phyloP scores from a whole-genome alignment of 768 basidiomycete species.

The Boletellus sp. region DNA sequence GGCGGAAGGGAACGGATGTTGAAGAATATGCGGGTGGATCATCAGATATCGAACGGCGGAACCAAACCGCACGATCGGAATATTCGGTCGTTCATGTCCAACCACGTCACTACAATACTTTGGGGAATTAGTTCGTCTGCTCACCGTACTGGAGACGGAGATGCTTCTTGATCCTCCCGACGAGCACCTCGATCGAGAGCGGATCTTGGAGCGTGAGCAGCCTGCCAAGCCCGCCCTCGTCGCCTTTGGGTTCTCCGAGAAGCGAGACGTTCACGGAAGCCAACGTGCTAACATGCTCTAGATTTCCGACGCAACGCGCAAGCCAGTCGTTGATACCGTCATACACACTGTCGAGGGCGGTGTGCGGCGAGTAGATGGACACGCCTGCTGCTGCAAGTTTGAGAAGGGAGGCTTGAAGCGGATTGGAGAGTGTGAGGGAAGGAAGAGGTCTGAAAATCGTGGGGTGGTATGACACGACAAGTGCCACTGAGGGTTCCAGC shows the following conservation, averaged over 20 bases:
- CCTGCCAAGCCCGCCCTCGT: slow-evolving; percentile 64
- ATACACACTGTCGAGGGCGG: slow-evolving; percentile 77
- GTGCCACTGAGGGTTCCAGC: slow-evolving; percentile 52
- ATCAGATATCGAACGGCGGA: slow-evolving; percentile 10
- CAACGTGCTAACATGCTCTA: slow-evolving; percentile 28
- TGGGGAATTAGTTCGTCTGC: slow-evolving; percentile 12
- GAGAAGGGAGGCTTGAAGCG: slow-evolving; percentile 78
- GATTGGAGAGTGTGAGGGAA: slow-evolving; percentile 71
- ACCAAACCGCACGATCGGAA: not conserved
- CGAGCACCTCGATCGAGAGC: slow-evolving; percentile 56
- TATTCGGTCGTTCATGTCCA: not conserved
- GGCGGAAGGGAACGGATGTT: slow-evolving; percentile 17
- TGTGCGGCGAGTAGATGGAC: slow-evolving; percentile 85
- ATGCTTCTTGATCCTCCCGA: slow-evolving; percentile 64
- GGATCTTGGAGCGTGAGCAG: slow-evolving; percentile 59
- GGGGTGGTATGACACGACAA: slow-evolving; percentile 83
- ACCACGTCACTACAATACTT: slow-evolving; percentile 10
- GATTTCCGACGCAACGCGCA: slow-evolving; percentile 48
- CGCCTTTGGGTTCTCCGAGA: slow-evolving; percentile 40
- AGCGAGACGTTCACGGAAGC: slow-evolving; percentile 25
- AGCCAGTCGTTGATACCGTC: slow-evolving; percentile 93
- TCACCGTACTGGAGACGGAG: slow-evolving; percentile 58
- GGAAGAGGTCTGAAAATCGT: slow-evolving; percentile 74
- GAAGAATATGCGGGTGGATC: slow-evolving; percentile 15
- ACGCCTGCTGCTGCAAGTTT: slow-evolving; percentile 79